These are phyloP conservation scores for Tetrahymena borealis DNA, from an alignment of 73 alveolate species.

Conservation along the genomic window DNA sequence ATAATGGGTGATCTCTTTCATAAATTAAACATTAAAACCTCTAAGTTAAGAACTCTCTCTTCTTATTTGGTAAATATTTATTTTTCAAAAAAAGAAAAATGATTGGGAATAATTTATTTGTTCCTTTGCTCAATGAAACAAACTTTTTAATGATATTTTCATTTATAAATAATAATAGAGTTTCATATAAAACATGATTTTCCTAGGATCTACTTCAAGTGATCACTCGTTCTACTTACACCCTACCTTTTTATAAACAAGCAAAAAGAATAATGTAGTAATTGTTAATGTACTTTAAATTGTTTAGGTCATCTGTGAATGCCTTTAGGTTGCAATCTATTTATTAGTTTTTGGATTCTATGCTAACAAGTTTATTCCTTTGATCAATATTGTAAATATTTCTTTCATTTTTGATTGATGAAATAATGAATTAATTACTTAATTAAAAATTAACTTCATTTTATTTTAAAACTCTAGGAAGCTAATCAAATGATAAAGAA, in stretches of 20 bases:
- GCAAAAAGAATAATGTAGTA: background rate
- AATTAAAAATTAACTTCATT: too few relatives aligned
- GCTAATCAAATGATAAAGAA: background rate
- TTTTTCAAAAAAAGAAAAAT: background rate
- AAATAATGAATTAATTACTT: too few relatives aligned
- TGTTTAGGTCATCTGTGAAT: background rate
- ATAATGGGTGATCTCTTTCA: background rate
- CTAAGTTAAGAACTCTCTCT: background rate
- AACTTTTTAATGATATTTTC: background rate
- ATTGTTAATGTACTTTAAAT: background rate
- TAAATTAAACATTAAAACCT: background rate
- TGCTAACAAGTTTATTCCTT: background rate
- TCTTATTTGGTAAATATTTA: background rate
- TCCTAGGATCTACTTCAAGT: background rate
- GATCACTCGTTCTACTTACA: background rate
- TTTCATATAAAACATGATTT: background rate
- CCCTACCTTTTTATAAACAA: background rate
- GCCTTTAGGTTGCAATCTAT: background rate
- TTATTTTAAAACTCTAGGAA: background rate
- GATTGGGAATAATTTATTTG: background rate
- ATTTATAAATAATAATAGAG: background rate
- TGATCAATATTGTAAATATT: background rate
- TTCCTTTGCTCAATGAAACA: too few relatives aligned
- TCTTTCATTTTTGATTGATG: too few relatives aligned
- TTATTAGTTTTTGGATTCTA: background rate